Percentiles rank a stretch among this genome's conserved stretches.
These are phyloP conservation scores for Monilinia aucupariae DNA, from an alignment of 2,329 filamentous ascomycete genomes.

Conservation along the genomic window DNA sequence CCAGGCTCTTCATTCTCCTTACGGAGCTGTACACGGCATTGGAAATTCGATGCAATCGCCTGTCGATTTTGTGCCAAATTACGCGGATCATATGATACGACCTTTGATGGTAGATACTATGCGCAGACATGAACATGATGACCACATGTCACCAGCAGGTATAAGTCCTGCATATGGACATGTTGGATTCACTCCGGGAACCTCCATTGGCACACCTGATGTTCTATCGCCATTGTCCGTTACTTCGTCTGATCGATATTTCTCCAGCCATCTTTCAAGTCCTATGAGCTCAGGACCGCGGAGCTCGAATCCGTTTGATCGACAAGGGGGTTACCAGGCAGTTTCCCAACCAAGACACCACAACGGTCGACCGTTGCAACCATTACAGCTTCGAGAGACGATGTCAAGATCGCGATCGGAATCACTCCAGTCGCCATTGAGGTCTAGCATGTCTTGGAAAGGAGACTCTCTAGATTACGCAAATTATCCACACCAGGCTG, in stretches of 20 bases:
- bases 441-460: conserved; percentile 59
- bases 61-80: conserved; percentile 40
- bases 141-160: conserved; percentile 61
- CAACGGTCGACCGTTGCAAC: conserved; percentile 47
- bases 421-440: conserved; percentile 52
- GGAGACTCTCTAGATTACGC: conserved; percentile 53
- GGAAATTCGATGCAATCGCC: conserved; percentile 35
- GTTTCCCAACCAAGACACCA: conserved; percentile 42
- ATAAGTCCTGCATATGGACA: conserved; percentile 63
- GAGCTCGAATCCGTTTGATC: conserved; percentile 48
- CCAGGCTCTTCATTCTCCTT: conserved; percentile 62
- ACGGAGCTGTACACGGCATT: conserved; percentile 46
- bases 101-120: conserved; percentile 65
- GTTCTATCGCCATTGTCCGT: conserved; percentile 54
- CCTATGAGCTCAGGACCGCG: conserved; percentile 45
- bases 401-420: conserved; percentile 53
- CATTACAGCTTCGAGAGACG: conserved; percentile 53
- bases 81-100: conserved; percentile 51
- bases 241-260: conserved; percentile 51
- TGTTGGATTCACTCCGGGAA: conserved; percentile 57
- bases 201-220: conserved; percentile 47
- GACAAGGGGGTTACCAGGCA: conserved; percentile 46
- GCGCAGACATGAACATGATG: conserved; percentile 56
- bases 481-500: conserved; percentile 41
- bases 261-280: conserved; percentile 43